A percentile compares a stretch with the other conserved stretches of the same genome.
Evolutionary conservation across 768 basidiomycete genomes (phyloP).

Genomic region (Kwoniella heveanensis): DNA sequence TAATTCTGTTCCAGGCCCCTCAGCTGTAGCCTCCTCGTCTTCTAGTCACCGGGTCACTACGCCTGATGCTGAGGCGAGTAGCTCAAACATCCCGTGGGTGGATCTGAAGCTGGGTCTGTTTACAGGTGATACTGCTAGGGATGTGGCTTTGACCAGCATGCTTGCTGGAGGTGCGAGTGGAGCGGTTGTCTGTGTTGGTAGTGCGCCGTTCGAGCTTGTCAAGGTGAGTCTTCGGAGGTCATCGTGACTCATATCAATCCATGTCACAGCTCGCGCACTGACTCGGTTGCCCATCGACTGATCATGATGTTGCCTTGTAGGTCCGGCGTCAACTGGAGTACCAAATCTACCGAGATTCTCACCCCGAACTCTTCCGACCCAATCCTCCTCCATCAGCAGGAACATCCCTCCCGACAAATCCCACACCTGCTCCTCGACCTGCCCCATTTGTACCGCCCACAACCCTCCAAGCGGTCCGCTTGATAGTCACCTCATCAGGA

Average conservation of each 20-base stretch:
- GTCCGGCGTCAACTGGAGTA: constrained; percentile 90
- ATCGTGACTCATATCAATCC: too few species aligned
- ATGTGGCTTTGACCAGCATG: constrained; percentile 76
- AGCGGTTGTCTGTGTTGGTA: constrained; percentile 81
- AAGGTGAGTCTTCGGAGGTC: constrained; percentile 69
- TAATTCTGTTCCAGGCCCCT: constrained; percentile 29
- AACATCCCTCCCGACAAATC: constrained; percentile 20
- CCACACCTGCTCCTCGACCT: constrained; percentile 20
- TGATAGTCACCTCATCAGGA: constrained; percentile 63
- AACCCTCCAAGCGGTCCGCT: constrained; percentile 74
- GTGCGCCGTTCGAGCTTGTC: constrained; percentile 93
- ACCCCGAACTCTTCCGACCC: constrained; percentile 33
- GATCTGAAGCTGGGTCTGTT: constrained; percentile 39
- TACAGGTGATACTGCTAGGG: constrained; percentile 56
- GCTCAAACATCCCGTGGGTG: constrained; percentile 27
- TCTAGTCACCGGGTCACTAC: background rate
- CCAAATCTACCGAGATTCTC: constrained; percentile 72
- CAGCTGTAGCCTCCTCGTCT: background rate
- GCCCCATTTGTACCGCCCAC: constrained; percentile 67
- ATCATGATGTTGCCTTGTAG: constrained; percentile 56
- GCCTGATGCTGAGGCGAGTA: background rate
- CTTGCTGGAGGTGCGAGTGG: constrained; percentile 86
- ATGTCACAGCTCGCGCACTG: too few species aligned
- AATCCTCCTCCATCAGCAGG: constrained; percentile 18
- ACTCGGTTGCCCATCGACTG: background rate